Percentiles rank a stretch among this genome's conserved stretches.
These are phyloP conservation scores for Sugiyamaella floridensis DNA, from an alignment of 805 yeast genomes.

Conservation along the genomic window DNA sequence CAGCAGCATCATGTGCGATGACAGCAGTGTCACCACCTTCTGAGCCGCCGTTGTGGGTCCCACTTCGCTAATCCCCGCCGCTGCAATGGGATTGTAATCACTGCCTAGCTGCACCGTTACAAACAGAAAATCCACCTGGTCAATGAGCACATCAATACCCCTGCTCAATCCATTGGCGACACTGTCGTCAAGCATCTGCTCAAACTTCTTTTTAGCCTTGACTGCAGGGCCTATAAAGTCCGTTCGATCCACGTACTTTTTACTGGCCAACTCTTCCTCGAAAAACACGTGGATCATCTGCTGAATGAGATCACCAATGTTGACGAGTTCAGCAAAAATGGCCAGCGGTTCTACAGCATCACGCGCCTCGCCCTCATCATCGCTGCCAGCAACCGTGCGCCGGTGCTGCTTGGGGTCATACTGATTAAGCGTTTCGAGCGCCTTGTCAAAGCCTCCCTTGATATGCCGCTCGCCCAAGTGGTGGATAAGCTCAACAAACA, in stretches of 20 bases:
- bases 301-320: conserved; percentile 84
- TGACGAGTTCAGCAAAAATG: conserved; percentile 82
- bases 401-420: conserved; percentile 54
- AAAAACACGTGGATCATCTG: conserved; percentile 90
- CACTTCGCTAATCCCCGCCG: conserved; percentile 22
- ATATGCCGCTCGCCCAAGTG: conserved; percentile 67
- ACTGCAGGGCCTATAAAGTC: conserved; percentile 75
- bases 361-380: conserved; percentile 14
- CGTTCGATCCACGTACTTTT: conserved; percentile 57
- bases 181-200: conserved; percentile 70
- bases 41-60: conserved; percentile 60
- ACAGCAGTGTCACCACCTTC: conserved; percentile 54
- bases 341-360: conserved; percentile 69
- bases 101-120: conserved; percentile 49
- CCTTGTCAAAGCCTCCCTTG: conserved; percentile 77
- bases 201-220: conserved; percentile 74
- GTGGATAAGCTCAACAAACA: conserved; percentile 60
- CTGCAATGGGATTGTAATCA: conserved; percentile 50
- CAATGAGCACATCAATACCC: conserved; percentile 84
- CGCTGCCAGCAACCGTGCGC: conserved; percentile 19
- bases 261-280: conserved; percentile 63
- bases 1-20: conserved; percentile 64
- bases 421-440: conserved; percentile 58
- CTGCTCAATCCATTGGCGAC: conserved; percentile 90
- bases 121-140: conserved; percentile 63